Conservation (phyloP, 2,329 filamentous ascomycete genomes). For the Penicillium expansum region DNA sequence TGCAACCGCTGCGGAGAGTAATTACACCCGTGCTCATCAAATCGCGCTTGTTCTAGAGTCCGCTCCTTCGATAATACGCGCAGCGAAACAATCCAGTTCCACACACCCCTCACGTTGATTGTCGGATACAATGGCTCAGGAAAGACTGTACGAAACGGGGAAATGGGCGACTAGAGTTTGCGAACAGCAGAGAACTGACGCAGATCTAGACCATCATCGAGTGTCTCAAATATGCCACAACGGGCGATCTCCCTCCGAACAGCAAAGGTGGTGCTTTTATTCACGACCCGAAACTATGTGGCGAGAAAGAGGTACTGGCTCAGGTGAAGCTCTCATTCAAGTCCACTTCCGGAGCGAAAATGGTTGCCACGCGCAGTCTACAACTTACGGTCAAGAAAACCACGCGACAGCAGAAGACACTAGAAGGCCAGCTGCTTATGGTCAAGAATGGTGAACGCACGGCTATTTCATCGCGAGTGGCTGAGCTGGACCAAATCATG, state of each 20-base stretch:
- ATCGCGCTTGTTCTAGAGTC: slow-evolving; percentile 47
- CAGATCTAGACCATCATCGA: slow-evolving; percentile 79
- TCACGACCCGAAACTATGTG: slow-evolving; percentile 85
- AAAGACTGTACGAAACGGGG: slow-evolving; percentile 67
- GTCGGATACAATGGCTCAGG: slow-evolving; percentile 97
- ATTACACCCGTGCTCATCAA: slow-evolving; percentile 1
- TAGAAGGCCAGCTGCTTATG: slow-evolving; percentile 76
- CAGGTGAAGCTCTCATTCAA: slow-evolving; percentile 89
- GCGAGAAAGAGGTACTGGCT: slow-evolving; percentile 83
- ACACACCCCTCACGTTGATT: slow-evolving; percentile 88
- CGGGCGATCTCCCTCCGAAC: slow-evolving; percentile 88
- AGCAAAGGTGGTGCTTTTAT: slow-evolving; percentile 88
- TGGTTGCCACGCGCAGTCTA: slow-evolving; percentile 79
- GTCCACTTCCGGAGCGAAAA: slow-evolving; percentile 71
- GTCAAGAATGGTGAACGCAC: slow-evolving; percentile 75
- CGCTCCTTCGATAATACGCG: slow-evolving; percentile 80
- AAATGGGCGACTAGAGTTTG: not conserved
- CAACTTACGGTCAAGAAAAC: slow-evolving; percentile 85
- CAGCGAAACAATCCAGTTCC: slow-evolving; percentile 79
- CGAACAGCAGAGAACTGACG: slow-evolving; percentile 9
- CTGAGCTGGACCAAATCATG: slow-evolving; percentile 79
- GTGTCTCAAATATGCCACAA: slow-evolving; percentile 96
- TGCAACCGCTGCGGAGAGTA: slow-evolving; percentile 1
- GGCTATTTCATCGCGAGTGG: slow-evolving; percentile 73
- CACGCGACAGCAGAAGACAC: slow-evolving; percentile 71